These are phyloP conservation scores for Zygotorulaspora sp. DNA, from an alignment of 805 yeast species.

Conservation along the genomic window DNA sequence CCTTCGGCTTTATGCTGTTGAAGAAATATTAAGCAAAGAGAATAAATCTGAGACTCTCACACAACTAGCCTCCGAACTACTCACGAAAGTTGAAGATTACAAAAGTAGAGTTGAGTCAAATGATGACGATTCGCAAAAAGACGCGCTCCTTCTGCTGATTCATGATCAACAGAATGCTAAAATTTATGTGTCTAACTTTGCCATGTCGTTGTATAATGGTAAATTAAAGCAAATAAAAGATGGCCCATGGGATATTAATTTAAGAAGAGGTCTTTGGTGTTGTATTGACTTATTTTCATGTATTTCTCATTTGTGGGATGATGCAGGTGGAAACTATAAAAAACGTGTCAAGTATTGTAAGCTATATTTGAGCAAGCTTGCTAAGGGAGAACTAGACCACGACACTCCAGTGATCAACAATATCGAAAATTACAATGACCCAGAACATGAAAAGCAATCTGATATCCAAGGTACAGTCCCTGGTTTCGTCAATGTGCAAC, in stretches of 20 bases:
- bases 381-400: conserved; percentile 24
- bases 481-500: not conserved
- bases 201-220: conserved; percentile 52
- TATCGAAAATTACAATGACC: not conserved
- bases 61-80: conserved; percentile 50
- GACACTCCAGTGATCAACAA: not conserved
- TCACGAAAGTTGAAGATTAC: conserved; percentile 66
- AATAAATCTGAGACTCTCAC: conserved; percentile 60
- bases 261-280: conserved; percentile 33
- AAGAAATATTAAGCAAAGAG: conserved; percentile 56
- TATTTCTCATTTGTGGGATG: conserved; percentile 25
- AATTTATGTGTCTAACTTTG: conserved; percentile 53
- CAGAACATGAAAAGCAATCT: not conserved
- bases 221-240: conserved; percentile 44
- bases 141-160: conserved; percentile 43
- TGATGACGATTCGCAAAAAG: conserved; percentile 22
- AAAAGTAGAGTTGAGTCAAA: conserved; percentile 38
- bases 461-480: not conserved
- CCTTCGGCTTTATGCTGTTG: conserved; percentile 58
- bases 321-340: conserved; percentile 14
- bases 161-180: conserved; percentile 55
- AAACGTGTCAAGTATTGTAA: conserved; percentile 30
- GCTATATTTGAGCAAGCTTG: conserved; percentile 24
- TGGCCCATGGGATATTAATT: conserved; percentile 38
- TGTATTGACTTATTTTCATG: conserved; percentile 27